Evolutionary conservation across 352 stramenopile genomes (phyloP), one percentile per base, ranked within the genome.

Genomic region (Phytophthora ohioensis): DNA sequence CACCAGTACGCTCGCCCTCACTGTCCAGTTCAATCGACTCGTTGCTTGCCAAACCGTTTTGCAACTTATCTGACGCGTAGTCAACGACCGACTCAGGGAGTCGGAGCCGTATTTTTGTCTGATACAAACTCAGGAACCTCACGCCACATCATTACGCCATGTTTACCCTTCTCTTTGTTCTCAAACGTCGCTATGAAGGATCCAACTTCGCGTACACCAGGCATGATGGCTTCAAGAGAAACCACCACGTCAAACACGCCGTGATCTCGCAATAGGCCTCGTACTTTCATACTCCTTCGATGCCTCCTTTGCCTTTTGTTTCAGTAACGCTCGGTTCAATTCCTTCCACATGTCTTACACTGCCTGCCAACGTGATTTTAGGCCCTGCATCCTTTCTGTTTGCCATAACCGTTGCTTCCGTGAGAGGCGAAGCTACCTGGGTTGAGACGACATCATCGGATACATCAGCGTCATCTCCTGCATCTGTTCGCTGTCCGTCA

Each of bases 221-320:
- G 41, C 1, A 15, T 47, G 27, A 47, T 47, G 8, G 8, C 41
- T 47, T 47, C 10, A 47, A 47, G 41, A 47, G 41, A 30, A 47
- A 15, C 3, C 27, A 47, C 15, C 13, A 47, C 41, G 6, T 47
- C 41, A 21, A 4, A 13, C 41, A 47, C 41, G 15, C 27, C 15
- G 4, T 27, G 30, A 30, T 52, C 45, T 52, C 45, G 15, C 34
- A 69, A 30, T 11, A 69, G n/a, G 4, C 13, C 52, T 5, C 57
- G 43, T 10, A 69, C 42, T 12, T 49, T 35, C 15, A 57, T 69
- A 69, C n/a, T 51, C 42, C 39, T 57, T 51, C 9, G 27, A 34
- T 6, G 52, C 42, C 43, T 17, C 9, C 10, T 27, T 32, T 17
- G 32, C 21, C 34, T 62, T 49, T 57, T 0, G 12, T 2, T 55